These are phyloP conservation scores for Leishmania tropica DNA, from an alignment of 208 protist species.

Conservation along the genomic window DNA sequence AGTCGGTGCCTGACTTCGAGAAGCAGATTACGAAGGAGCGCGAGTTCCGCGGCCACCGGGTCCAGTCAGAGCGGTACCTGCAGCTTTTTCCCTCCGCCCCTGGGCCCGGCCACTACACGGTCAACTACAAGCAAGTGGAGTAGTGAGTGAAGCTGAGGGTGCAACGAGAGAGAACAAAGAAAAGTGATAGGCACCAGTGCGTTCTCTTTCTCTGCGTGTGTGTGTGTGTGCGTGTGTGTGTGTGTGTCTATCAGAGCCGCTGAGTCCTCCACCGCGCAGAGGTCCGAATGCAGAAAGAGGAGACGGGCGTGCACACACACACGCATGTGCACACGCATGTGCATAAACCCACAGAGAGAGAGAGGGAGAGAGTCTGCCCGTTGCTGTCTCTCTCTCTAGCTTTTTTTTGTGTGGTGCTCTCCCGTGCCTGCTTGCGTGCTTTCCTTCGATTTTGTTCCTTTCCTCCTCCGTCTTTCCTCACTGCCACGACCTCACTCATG, in stretches of 20 bases:
- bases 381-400: not conserved
- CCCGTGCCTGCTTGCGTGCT: not conserved
- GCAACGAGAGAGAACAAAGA: not conserved
- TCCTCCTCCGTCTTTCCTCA: not conserved
- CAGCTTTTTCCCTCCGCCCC: conserved; percentile 66
- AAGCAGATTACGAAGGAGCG: conserved; percentile 87
- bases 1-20: conserved; percentile 76
- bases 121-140: conserved; percentile 57
- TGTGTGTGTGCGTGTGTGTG: too few species aligned
- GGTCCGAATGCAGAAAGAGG: too few species aligned
- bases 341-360: too few species aligned
- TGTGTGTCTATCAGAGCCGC: too few species aligned
- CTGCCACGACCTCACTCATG: not conserved
- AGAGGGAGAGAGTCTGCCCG: too few species aligned
- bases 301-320: too few species aligned
- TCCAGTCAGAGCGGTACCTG: conserved; percentile 74
- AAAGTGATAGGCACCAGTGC: not conserved
- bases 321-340: too few species aligned
- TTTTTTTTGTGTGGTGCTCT: not conserved
- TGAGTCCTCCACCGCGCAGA: too few species aligned
- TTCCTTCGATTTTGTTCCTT: not conserved
- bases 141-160: conserved; percentile 12
- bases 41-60: conserved; percentile 76
- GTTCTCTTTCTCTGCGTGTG: not conserved
- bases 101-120: conserved; percentile 70